Evolutionary conservation across 176 grass and related monocot species (phyloP), one percentile per base, ranked within the genome.

Genomic region (Cocos nucifera): DNA sequence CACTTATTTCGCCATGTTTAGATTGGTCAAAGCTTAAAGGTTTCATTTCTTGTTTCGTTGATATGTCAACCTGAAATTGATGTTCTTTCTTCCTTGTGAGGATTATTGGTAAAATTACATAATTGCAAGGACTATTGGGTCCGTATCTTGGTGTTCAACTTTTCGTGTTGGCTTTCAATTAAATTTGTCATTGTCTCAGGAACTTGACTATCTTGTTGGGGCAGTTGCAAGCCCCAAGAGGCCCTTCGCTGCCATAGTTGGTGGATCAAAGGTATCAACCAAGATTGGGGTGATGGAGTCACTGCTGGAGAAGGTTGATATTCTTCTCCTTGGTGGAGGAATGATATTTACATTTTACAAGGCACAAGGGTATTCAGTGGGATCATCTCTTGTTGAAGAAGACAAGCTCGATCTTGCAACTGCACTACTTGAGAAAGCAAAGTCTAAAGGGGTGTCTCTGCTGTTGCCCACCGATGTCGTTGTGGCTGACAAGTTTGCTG

Each of bases 171-270:
- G 35, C 9, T 44, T 44, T 10, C 10, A 14, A 10, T 44, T 35
- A 44, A 44, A 44, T 44, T 44, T 44, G 35, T 44, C 35, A 44
- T 21, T 58, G 19, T 26, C 21, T 58, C 22, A 28, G 57, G 57
- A 59, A 23, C 57, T 59, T 27, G 57, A 59, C 25, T 59, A 59
- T 59, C 57, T 59, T 59, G 57, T 59, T 59, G 56, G 56, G 23
- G 56, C 22, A 23, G 22, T 24, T 5, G 22, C 16, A 16, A 59
- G 7, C 23, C 57, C 57, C 57, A 59, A 59, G 17, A 59, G 16
- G 5, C 57, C 57, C 25, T 59, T 59, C 25, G 8, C 56, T 27
- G 56, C 56, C 56, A 58, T 58, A 15, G 56, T 58, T 58, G 56
- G 56, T 26, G 56, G 56, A 0, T 58, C 56, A 23, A 58, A 58